Evolutionary conservation across 176 grass and related monocot species (phyloP).

Genomic region (Oryza longistaminata): DNA sequence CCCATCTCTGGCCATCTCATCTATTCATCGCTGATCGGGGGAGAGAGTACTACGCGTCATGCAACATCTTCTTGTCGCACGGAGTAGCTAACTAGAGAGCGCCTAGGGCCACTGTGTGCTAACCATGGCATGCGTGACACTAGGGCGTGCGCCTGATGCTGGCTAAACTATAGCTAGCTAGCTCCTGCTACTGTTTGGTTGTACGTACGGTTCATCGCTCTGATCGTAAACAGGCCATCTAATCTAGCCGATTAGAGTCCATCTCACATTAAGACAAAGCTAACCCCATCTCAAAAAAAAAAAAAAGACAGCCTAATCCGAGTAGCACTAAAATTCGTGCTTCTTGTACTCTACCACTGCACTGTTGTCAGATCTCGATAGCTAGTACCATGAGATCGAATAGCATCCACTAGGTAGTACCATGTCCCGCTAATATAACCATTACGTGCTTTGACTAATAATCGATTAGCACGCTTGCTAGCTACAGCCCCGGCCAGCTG

Average conservation of each 20-base stretch:
- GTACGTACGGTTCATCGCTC: not conserved
- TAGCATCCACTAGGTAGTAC: not conserved
- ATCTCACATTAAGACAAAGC: not conserved
- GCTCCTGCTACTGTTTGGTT: not conserved
- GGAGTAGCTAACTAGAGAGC: too few relatives aligned
- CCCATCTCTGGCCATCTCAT: not conserved
- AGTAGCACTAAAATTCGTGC: not conserved
- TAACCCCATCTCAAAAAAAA: not conserved
- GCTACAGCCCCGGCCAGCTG: conserved; percentile 12
- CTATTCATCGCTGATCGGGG: not conserved
- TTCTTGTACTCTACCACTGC: not conserved
- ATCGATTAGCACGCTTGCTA: not conserved
- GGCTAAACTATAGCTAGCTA: not conserved
- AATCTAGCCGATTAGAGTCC: not conserved
- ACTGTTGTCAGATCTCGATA: not conserved
- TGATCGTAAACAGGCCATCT: conserved; percentile 17
- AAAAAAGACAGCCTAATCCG: not conserved
- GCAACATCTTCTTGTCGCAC: not conserved
- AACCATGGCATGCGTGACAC: not conserved
- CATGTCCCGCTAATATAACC: not conserved
- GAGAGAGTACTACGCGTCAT: too few relatives aligned
- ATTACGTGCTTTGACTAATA: conserved; percentile 32
- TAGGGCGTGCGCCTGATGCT: not conserved
- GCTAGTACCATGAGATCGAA: not conserved
- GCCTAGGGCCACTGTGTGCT: too few relatives aligned